Evolutionary conservation across 2,329 filamentous ascomycete species (phyloP).

Genomic region (Sarocladiaceae sp.): DNA sequence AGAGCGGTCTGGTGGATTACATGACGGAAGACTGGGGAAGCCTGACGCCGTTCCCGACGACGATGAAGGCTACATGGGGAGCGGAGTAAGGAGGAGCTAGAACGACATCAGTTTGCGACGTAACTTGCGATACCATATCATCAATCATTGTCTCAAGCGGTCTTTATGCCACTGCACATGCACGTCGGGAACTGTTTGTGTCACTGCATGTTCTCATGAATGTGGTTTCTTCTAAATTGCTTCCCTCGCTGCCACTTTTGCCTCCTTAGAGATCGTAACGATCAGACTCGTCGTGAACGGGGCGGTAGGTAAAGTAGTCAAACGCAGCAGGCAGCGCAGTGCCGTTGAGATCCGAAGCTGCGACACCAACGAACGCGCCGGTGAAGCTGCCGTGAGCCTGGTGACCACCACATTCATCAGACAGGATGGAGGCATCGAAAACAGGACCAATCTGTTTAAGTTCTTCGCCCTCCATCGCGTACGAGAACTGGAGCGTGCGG

Average conservation of each 20-base stretch:
- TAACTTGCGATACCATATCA: too few relatives aligned
- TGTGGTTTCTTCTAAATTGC: too few relatives aligned
- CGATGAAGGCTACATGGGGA: slow-evolving; percentile 50
- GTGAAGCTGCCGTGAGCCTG: slow-evolving; percentile 57
- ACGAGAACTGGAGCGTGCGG: slow-evolving; percentile 47
- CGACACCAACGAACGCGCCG: slow-evolving; percentile 52
- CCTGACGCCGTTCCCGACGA: slow-evolving; percentile 39
- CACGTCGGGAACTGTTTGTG: too few relatives aligned
- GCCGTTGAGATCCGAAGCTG: slow-evolving; percentile 50
- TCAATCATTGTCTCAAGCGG: too few relatives aligned
- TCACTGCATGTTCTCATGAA: too few relatives aligned
- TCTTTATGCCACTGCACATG: too few relatives aligned
- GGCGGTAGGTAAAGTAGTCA: slow-evolving; percentile 46
- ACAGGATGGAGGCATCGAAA: slow-evolving; percentile 52
- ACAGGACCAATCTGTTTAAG: slow-evolving; percentile 46
- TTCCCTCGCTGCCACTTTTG: not conserved
- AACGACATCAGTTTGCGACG: too few relatives aligned
- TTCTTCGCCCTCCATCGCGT: slow-evolving; percentile 39
- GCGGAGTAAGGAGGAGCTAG: slow-evolving; percentile 17
- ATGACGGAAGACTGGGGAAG: slow-evolving; percentile 59
- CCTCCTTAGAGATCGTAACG: slow-evolving; percentile 35
- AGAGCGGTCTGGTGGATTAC: slow-evolving; percentile 53
- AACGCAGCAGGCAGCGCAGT: slow-evolving; percentile 39
- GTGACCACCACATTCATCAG: slow-evolving; percentile 58
- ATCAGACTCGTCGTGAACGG: slow-evolving; percentile 39